These are phyloP conservation scores for Daldinia eschscholtzii DNA, from an alignment of 2,329 filamentous ascomycete genomes.

Conservation along the genomic window DNA sequence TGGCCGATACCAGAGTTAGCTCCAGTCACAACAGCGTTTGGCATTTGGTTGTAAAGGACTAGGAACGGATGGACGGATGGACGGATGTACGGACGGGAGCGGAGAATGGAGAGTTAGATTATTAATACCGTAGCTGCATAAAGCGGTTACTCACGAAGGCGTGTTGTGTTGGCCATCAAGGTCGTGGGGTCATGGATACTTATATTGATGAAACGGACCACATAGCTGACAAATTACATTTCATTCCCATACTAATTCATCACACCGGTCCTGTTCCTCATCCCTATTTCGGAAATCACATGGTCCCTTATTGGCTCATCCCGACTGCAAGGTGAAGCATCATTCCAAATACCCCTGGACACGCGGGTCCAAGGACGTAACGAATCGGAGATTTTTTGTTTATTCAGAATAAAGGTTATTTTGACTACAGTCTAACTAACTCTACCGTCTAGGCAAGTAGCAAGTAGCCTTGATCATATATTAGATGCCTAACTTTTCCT, in stretches of 20 bases:
- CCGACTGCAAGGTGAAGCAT: slow-evolving; percentile 9
- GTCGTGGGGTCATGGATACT: slow-evolving; percentile 43
- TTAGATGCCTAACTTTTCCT: slow-evolving; percentile 11
- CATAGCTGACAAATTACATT: slow-evolving; percentile 26
- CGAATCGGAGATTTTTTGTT: slow-evolving; percentile 37
- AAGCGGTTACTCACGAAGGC: slow-evolving; percentile 28
- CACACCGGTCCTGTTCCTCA: slow-evolving; percentile 24
- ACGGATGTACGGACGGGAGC: slow-evolving; percentile 4
- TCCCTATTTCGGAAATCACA: slow-evolving; percentile 35
- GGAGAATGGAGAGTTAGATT: slow-evolving; percentile 2
- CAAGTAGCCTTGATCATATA: slow-evolving; percentile 3
- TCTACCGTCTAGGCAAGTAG: slow-evolving; percentile 1
- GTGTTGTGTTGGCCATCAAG: slow-evolving; percentile 38
- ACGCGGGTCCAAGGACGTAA: neutral
- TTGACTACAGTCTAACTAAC: slow-evolving; percentile 33
- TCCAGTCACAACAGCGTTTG: slow-evolving; percentile 57
- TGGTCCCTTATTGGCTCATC: slow-evolving; percentile 31
- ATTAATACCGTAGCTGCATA: slow-evolving; percentile 29
- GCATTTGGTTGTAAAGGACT: slow-evolving; percentile 45
- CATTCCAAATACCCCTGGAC: slow-evolving; percentile 8
- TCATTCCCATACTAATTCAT: slow-evolving; percentile 13
- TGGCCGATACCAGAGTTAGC: slow-evolving; percentile 58
- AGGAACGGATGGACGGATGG: neutral
- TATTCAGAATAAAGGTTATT: slow-evolving; percentile 41
- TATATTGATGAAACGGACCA: slow-evolving; percentile 38